Evolutionary conservation across 192 early-diverging fungal genomes (phyloP).

Genomic region (Dispira simplex): DNA sequence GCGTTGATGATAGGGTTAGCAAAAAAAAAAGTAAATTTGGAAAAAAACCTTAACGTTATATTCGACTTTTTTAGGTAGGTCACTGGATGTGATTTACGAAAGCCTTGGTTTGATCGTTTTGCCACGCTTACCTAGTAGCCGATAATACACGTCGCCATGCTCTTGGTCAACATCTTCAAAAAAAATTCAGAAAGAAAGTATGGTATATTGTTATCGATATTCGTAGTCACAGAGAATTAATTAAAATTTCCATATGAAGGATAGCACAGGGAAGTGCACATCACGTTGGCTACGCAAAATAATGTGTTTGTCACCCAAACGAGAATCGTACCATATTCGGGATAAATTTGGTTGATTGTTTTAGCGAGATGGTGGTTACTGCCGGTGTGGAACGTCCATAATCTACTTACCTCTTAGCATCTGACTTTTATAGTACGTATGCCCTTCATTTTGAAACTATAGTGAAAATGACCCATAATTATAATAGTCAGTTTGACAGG

Average conservation of each 20-base stretch:
- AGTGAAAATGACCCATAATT: not conserved
- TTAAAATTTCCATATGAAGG: not conserved
- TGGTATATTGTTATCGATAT: not conserved
- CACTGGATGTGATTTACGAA: too few relatives aligned
- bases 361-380: too few relatives aligned
- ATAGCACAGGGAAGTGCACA: not conserved
- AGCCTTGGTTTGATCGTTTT: too few relatives aligned
- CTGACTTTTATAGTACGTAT: not conserved
- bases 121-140: not conserved
- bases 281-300: too few relatives aligned
- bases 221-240: not conserved
- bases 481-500: too few relatives aligned
- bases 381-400: not conserved
- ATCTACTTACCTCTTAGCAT: not conserved
- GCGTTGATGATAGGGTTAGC: not conserved
- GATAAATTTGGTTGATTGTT: too few relatives aligned
- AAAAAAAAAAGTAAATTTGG: not conserved
- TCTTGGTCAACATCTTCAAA: not conserved
- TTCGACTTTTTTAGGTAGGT: not conserved
- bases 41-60: not conserved
- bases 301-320: too few relatives aligned
- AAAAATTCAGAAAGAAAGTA: not conserved
- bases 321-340: too few relatives aligned
- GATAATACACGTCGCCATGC: not conserved
- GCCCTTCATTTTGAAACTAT: constrained; percentile 4